Percentiles rank a stretch among this genome's conserved stretches.
Evolutionary conservation across 495 filamentous ascomycete species (phyloP).

Genomic region (Chaetomium cochliodes): DNA sequence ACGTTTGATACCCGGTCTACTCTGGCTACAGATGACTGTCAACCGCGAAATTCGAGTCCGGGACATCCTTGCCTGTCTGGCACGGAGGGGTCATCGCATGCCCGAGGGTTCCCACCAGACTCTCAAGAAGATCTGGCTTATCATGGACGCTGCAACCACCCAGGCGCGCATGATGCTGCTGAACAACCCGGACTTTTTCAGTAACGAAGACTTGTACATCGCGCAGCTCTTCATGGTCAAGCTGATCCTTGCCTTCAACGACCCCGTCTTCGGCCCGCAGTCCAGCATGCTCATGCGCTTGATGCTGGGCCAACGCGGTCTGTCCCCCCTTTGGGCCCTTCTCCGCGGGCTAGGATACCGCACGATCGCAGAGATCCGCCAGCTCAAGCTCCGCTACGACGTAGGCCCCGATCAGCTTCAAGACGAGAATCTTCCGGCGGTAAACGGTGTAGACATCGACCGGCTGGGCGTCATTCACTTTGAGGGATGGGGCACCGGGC

Average conservation of each 20-base stretch:
- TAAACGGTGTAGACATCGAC: constrained; percentile 50
- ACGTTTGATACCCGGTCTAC: constrained; percentile 32
- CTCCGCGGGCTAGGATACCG: constrained; percentile 46
- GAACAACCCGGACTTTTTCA: constrained; percentile 49
- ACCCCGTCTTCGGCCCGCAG: constrained; percentile 46
- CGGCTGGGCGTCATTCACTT: constrained; percentile 51
- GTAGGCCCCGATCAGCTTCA: constrained; percentile 18
- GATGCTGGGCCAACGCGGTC: constrained; percentile 57
- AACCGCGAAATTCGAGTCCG: constrained; percentile 35
- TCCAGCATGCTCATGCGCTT: constrained; percentile 48
- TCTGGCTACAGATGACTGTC: constrained; percentile 36
- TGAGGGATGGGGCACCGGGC: constrained; percentile 52
- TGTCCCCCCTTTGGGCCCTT: constrained; percentile 50
- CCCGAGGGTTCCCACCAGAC: constrained; percentile 43
- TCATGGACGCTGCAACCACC: constrained; percentile 60
- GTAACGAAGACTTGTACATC: constrained; percentile 53
- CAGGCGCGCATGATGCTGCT: constrained; percentile 50
- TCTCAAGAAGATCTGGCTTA: constrained; percentile 64
- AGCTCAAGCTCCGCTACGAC: constrained; percentile 48
- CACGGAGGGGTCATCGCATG: constrained; percentile 50
- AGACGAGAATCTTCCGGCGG: constrained; percentile 11
- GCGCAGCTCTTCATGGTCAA: constrained; percentile 60
- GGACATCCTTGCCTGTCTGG: constrained; percentile 57
- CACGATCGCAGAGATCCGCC: constrained; percentile 42
- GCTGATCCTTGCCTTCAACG: constrained; percentile 58